Percentiles rank a stretch among this genome's conserved stretches.
These are phyloP conservation scores for Pichia sp. DNA, from an alignment of 1,139 yeast species.

Conservation along the genomic window DNA sequence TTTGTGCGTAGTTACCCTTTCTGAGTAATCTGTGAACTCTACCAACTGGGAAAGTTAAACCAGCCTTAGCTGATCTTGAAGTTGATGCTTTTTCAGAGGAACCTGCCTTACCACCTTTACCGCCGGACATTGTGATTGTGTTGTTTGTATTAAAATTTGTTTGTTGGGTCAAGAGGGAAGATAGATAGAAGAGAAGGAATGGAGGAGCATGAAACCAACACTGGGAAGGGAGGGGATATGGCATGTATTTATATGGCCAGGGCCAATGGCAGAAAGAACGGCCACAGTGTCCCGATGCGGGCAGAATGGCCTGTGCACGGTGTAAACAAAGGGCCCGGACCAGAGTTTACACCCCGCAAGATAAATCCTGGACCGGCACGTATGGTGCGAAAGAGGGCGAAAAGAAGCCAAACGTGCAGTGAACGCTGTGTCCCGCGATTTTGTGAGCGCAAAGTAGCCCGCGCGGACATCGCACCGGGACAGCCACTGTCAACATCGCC, in stretches of 20 bases:
- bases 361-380: slow-evolving; percentile 16
- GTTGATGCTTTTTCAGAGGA: slow-evolving; percentile 91
- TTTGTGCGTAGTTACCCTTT: slow-evolving; percentile 98
- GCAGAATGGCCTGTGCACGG: too few relatives aligned
- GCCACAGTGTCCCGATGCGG: too few relatives aligned
- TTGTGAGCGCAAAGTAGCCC: background rate
- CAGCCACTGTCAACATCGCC: too few relatives aligned
- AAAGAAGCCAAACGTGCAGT: background rate
- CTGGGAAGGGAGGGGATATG: background rate
- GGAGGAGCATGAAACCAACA: too few relatives aligned
- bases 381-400: slow-evolving; percentile 6
- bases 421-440: slow-evolving; percentile 1
- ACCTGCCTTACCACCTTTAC: slow-evolving; percentile 98
- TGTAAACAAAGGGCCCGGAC: too few relatives aligned
- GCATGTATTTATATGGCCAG: background rate
- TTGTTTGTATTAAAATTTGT: too few relatives aligned
- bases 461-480: too few relatives aligned
- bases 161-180: slow-evolving; percentile 6
- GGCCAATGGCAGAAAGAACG: too few relatives aligned
- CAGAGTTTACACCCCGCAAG: slow-evolving; percentile 8
- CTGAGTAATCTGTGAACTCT: slow-evolving; percentile 97
- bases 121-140: slow-evolving; percentile 89
- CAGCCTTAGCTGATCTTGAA: slow-evolving; percentile 98
- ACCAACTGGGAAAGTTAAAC: slow-evolving; percentile 99
- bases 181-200: background rate